A percentile compares a stretch with the other conserved stretches of the same genome.
Evolutionary conservation across 352 stramenopile genomes (phyloP).

Genomic region (Phytophthora podocarpi): DNA sequence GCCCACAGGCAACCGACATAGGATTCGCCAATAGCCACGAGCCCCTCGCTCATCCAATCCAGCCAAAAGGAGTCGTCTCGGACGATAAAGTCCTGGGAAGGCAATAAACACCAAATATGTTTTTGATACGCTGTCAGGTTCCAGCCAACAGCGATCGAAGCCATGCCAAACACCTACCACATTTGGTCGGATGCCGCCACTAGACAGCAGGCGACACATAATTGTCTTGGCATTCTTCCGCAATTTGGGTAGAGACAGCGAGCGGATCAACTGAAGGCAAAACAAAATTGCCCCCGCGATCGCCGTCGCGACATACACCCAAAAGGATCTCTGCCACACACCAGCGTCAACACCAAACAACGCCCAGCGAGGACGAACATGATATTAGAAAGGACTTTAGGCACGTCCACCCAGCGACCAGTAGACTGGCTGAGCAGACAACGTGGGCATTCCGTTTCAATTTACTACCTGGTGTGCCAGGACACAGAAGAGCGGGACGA

Average conservation of each 20-base stretch:
- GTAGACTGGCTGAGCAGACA: neutral
- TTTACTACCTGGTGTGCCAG: constrained; percentile 77
- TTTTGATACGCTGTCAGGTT: too few relatives aligned
- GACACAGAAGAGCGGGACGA: constrained; percentile 79
- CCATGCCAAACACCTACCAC: constrained; percentile 33
- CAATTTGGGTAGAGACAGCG: constrained; percentile 74
- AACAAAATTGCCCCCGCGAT: constrained; percentile 61
- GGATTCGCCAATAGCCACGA: constrained; percentile 83
- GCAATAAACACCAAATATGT: neutral
- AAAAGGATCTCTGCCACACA: constrained; percentile 65
- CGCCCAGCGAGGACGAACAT: constrained; percentile 9
- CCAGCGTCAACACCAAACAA: constrained; percentile 10
- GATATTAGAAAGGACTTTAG: constrained; percentile 22
- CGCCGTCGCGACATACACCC: constrained; percentile 76
- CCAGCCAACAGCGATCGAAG: neutral
- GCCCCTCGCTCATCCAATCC: constrained; percentile 87
- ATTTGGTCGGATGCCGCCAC: constrained; percentile 62
- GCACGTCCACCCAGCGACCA: neutral
- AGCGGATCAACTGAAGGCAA: constrained; percentile 69
- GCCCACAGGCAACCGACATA: constrained; percentile 82
- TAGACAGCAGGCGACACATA: constrained; percentile 71
- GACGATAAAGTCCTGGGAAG: constrained; percentile 73
- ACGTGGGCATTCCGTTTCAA: constrained; percentile 7
- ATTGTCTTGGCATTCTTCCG: constrained; percentile 70
- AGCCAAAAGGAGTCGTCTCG: constrained; percentile 84